phyloP scores from a whole-genome alignment of 768 basidiomycete species.

The Leccinum barrowsii region DNA sequence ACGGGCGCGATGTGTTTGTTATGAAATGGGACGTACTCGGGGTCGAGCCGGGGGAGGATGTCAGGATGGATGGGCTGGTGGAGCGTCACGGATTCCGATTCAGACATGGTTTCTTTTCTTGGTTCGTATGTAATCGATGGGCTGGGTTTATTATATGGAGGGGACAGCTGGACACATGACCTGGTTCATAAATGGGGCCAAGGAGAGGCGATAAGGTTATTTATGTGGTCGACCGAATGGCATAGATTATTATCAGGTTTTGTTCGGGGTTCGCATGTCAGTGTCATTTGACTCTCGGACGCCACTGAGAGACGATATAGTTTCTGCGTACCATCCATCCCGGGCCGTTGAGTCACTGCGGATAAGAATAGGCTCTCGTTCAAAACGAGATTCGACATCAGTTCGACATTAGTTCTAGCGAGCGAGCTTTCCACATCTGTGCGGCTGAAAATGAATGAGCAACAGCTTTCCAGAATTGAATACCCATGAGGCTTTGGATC shows the following conservation, averaged over 20 bases:
- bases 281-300: background rate
- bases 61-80: constrained; percentile 59
- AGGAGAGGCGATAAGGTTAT: background rate
- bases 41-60: constrained; percentile 51
- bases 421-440: no score
- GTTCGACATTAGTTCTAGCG: no score
- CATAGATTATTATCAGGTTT: background rate
- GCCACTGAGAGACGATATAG: background rate
- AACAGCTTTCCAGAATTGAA: no score
- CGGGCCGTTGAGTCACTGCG: background rate
- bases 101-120: constrained; percentile 8
- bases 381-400: no score
- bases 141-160: background rate
- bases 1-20: constrained; percentile 42
- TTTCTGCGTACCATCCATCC: background rate
- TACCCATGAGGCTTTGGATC: no score
- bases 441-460: no score
- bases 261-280: background rate
- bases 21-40: constrained; percentile 63
- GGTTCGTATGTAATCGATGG: background rate
- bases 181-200: constrained; percentile 7
- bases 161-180: constrained; percentile 9
- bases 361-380: background rate
- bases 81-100: constrained; percentile 5
- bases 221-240: background rate